Base-by-base conservation (phyloP, 345 rosid genomes). In the Lumnitzera littorea region DNA sequence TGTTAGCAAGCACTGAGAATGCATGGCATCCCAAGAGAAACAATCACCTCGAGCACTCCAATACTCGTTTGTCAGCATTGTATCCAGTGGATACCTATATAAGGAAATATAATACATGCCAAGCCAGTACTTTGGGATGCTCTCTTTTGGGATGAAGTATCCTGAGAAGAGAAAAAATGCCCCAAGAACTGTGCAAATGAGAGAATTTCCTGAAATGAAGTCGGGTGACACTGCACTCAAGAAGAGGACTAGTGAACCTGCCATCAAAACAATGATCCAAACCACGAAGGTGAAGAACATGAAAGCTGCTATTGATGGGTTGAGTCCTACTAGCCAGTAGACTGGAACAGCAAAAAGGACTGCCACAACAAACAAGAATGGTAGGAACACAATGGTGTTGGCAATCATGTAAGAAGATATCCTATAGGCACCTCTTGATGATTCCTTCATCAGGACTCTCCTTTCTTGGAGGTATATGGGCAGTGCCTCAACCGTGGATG, bases 351-450 rank as follows among this genome's bases (percentile, higher is more conserved):
- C 75, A 64, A 89, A 92, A 2, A 89, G 86, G 48, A 89, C 53
- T 0, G 97, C 75, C 1, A 92, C 91, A 0, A 69, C 84, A 56
- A 92, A 75, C 14, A 92, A 61, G 68, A 89, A 89, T 0, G 98
- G 97, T 24, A 85, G 58, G 69, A 89, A 89, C 29, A 91, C 76
- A 2, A 92, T 65, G 15, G 96, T 87, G 70, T 92, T 89, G 12
- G 98, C 94, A 8, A 89, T 80, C 84, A 92, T 77, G 74, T 92
- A 89, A 2, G 97, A 85, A n/a, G 98, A 92, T 46, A 87, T 81
- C 24, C 60, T 74, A 56, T 92, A 89, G 11, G 90, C 82, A 67
- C 92, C 96, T 2, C 96, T 71, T 0, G 98, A 87, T 9, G 96
- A 61, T 64, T 92, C 98, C 70, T 87, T 92, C 98, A 89, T 89